phyloP scores from a whole-genome alignment of 2,329 filamentous ascomycete species.

The Dactylellina drechsleri region DNA sequence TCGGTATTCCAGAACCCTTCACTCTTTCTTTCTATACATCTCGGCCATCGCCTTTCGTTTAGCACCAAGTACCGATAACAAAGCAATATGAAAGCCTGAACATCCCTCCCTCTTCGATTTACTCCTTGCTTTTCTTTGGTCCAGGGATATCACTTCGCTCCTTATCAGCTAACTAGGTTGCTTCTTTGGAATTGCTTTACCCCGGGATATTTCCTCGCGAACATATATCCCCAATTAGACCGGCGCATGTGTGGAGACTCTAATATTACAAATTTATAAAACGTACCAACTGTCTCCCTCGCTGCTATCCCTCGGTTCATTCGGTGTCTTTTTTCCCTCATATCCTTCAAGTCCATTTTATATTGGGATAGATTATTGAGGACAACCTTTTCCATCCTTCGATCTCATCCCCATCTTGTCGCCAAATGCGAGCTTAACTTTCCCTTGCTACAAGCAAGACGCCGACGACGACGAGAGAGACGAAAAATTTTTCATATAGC shows the following conservation, averaged over 20 bases:
- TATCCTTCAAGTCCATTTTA: slow-evolving; percentile 11
- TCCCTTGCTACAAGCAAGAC: not conserved
- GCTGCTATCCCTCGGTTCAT: slow-evolving; percentile 17
- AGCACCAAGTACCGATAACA: not conserved
- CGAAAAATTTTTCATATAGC: not conserved
- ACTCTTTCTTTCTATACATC: not conserved
- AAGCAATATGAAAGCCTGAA: slow-evolving; percentile 32
- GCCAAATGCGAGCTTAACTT: not conserved
- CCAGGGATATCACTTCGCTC: not conserved
- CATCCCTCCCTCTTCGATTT: slow-evolving; percentile 4
- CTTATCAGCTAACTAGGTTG: slow-evolving; percentile 29
- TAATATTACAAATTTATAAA: slow-evolving; percentile 43
- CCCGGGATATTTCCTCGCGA: slow-evolving; percentile 1
- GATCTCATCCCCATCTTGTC: not conserved
- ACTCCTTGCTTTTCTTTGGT: slow-evolving; percentile 6
- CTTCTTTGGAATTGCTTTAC: slow-evolving; percentile 3
- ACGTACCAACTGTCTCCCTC: slow-evolving; percentile 46
- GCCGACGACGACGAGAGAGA: not conserved
- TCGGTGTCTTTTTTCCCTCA: not conserved
- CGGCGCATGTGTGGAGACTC: not conserved
- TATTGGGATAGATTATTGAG: slow-evolving; percentile 3
- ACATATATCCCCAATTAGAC: slow-evolving; percentile 13
- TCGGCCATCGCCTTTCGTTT: slow-evolving; percentile 6
- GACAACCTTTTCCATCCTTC: not conserved
- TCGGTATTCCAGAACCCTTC: slow-evolving; percentile 2